Evolutionary conservation across 208 protist genomes (phyloP).

Genomic region (Crithidia thermophila): DNA sequence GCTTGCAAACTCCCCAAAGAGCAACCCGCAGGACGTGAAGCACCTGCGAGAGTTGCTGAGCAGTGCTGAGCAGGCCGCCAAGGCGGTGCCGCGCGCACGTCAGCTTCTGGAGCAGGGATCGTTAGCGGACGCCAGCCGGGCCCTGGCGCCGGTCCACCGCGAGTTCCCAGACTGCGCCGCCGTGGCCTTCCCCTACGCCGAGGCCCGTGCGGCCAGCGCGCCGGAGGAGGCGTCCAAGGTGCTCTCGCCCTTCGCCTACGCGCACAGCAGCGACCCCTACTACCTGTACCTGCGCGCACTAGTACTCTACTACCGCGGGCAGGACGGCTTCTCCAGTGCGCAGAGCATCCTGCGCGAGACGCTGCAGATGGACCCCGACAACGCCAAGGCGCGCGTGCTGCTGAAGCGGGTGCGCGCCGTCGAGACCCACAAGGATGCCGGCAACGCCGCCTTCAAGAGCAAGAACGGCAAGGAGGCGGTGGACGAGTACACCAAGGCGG

Average conservation of each 20-base stretch:
- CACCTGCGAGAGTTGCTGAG: conserved; percentile 49
- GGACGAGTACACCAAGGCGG: conserved; percentile 70
- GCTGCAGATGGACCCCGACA: conserved; percentile 82
- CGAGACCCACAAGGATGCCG: conserved; percentile 76
- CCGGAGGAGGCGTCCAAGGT: conserved; percentile 63
- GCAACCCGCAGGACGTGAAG: conserved; percentile 44
- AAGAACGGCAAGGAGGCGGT: conserved; percentile 75
- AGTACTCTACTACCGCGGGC: conserved; percentile 69
- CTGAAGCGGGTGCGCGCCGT: conserved; percentile 79
- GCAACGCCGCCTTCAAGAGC: conserved; percentile 84
- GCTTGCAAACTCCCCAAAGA: conserved; percentile 19
- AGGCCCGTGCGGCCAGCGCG: conserved; percentile 45
- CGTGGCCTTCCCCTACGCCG: conserved; percentile 66
- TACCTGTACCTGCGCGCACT: conserved; percentile 79
- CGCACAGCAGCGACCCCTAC: conserved; percentile 52
- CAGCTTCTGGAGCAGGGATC: conserved; percentile 43
- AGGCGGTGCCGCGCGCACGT: conserved; percentile 36
- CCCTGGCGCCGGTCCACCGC: conserved; percentile 29
- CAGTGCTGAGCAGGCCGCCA: conserved; percentile 50
- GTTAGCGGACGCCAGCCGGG: conserved; percentile 39
- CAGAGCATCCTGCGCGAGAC: conserved; percentile 68
- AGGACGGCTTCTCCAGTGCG: conserved; percentile 67
- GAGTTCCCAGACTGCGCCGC: conserved; percentile 66
- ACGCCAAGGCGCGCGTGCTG: conserved; percentile 55
- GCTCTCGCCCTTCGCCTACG: conserved; percentile 49